Evolutionary conservation across 176 grass and related monocot genomes (phyloP), one percentile per base, ranked within the genome.

Genomic region (Ensete ventricosum): DNA sequence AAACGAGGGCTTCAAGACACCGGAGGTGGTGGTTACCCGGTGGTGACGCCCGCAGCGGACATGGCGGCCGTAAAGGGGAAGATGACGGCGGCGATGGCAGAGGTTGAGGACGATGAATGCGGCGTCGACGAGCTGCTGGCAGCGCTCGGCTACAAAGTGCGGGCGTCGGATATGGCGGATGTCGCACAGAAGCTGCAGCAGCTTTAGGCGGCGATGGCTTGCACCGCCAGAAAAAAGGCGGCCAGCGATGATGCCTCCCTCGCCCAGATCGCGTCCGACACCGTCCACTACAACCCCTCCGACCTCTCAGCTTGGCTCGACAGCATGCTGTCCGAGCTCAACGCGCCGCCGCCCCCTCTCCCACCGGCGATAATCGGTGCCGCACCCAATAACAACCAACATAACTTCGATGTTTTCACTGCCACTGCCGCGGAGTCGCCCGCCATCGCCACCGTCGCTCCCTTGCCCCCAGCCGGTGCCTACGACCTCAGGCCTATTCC

Each of bases 261-360:
- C 16, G 19, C 22, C 14, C 73, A 75, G 21, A 22, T 60, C 14
- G 25, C 54, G 9, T 60, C 73, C 25, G 73, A 75, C 27, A 75
- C 54, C 9, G 24, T 75, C 55, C 73, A 75, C 73, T 75, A 75
- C 26, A 60, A 75, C 25, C 73, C 73, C 55, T 75, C 73, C 26
- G 55, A 75, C 24, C 54, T 75, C 26, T 75, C 27, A 2, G 19
- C 73, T 8, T 75, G 73, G 73, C 73, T 75, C 54, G 73, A 75
- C 17, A 75, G 73, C 54, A 75, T 75, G 73, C 54, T 75, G 2
- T 60, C 26, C 25, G 73, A 62, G 73, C 9, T 75, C 55, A 75
- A 75, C 73, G 9, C 9, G 23, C 73, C 14, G 24, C 54, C 27
- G n/a, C 55, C 73, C 9, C 25, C 73, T 13, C 54, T 55, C 52